phyloP scores from a whole-genome alignment of 2,329 filamentous ascomycete species.

The Colletotrichum orbiculare region DNA sequence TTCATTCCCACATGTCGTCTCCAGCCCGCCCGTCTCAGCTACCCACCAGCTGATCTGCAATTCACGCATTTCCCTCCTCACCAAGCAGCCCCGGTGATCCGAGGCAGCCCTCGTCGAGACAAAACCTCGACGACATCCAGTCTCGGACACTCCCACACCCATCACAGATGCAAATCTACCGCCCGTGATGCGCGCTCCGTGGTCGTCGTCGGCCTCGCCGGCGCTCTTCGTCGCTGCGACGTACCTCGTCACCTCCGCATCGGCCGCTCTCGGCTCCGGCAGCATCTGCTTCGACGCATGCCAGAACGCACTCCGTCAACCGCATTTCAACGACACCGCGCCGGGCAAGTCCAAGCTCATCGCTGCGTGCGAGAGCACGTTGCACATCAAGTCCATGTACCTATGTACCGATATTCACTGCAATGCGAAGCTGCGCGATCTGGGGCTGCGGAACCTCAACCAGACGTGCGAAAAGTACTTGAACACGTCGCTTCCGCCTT shows the following conservation, averaged over 20 bases:
- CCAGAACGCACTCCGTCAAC: slow-evolving; percentile 41
- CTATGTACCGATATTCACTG: slow-evolving; percentile 53
- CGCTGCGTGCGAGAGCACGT: slow-evolving; percentile 44
- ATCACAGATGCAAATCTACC: slow-evolving; percentile 21
- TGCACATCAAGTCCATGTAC: slow-evolving; percentile 47
- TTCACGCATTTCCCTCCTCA: neutral
- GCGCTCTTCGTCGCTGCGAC: slow-evolving; percentile 3
- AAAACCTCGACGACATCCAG: neutral
- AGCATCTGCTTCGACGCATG: slow-evolving; percentile 48
- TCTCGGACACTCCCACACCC: neutral
- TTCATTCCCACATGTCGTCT: neutral
- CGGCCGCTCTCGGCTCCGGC: slow-evolving; percentile 20
- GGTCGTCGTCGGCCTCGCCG: slow-evolving; percentile 11
- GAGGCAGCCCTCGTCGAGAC: neutral
- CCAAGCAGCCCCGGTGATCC: slow-evolving; percentile 9
- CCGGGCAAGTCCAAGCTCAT: slow-evolving; percentile 36
- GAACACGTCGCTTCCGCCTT: slow-evolving; percentile 46
- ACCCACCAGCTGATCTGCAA: slow-evolving; percentile 1
- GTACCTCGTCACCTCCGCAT: slow-evolving; percentile 25
- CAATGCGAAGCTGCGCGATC: slow-evolving; percentile 39
- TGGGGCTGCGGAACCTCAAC: slow-evolving; percentile 45
- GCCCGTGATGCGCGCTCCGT: slow-evolving; percentile 29
- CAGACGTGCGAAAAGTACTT: slow-evolving; percentile 46
- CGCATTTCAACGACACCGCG: slow-evolving; percentile 47
- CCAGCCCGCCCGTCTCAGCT: neutral